Conservation (phyloP, 2,329 filamentous ascomycete species). For the Aspergillus chevalieri region DNA sequence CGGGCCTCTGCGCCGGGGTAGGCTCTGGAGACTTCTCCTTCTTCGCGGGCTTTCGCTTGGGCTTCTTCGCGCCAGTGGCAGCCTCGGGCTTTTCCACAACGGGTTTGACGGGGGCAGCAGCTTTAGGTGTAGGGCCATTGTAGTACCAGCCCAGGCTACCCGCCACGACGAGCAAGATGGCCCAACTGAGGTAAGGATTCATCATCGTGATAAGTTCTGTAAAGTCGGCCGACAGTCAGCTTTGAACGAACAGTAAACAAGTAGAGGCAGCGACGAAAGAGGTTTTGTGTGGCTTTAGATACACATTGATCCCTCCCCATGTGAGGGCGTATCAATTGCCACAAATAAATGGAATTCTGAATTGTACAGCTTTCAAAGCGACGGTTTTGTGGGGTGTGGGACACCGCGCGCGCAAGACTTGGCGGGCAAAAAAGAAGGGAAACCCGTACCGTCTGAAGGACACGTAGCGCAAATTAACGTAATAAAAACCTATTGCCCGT, state of each 20-base stretch:
- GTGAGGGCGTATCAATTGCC: neutral
- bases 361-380: neutral
- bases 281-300: no score
- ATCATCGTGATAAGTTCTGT: constrained; percentile 25
- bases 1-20: constrained; percentile 23
- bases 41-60: constrained; percentile 36
- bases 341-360: neutral
- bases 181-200: constrained; percentile 42
- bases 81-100: constrained; percentile 30
- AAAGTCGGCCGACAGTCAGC: neutral
- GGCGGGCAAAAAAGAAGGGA: neutral
- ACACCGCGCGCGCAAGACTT: neutral
- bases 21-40: constrained; percentile 15
- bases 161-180: constrained; percentile 37
- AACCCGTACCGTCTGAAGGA: neutral
- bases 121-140: constrained; percentile 28
- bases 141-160: constrained; percentile 40
- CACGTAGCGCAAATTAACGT: neutral
- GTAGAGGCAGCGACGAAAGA: neutral
- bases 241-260: neutral
- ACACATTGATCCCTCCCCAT: no score
- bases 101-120: constrained; percentile 24
- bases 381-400: neutral
- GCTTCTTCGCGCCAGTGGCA: constrained; percentile 31
- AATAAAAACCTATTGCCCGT: neutral